These are phyloP conservation scores for Sarocladium kiliense DNA, from an alignment of 2,329 filamentous ascomycete genomes.

Conservation along the genomic window DNA sequence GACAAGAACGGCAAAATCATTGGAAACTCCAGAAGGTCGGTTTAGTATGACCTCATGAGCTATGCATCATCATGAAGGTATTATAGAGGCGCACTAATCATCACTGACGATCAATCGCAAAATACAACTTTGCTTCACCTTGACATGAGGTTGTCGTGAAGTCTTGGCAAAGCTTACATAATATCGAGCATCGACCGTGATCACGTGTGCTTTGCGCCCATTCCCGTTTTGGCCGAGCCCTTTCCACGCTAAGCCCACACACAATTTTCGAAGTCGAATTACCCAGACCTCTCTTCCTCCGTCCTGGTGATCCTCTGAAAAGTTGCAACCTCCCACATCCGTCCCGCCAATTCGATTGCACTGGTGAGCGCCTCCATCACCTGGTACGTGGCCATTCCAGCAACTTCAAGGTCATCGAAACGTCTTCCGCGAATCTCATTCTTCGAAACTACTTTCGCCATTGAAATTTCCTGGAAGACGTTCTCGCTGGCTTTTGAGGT, in stretches of 20 bases:
- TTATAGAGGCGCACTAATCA: no score
- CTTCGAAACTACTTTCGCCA: not conserved
- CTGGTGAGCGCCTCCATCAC: conserved; percentile 44
- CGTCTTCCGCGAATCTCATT: not conserved
- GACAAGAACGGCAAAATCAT: not conserved
- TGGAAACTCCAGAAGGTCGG: not conserved
- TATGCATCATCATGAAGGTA: no score
- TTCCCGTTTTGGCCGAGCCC: not conserved
- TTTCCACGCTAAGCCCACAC: conserved; percentile 25
- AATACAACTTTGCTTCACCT: no score
- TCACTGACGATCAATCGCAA: no score
- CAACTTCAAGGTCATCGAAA: not conserved
- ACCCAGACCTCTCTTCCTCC: conserved; percentile 17
- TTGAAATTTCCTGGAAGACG: not conserved
- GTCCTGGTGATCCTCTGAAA: conserved; percentile 18
- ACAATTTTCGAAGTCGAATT: conserved; percentile 27
- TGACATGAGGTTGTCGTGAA: not conserved
- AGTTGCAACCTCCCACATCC: conserved; percentile 29
- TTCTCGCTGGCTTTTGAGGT: not conserved
- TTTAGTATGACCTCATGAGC: not conserved
- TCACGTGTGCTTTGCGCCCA: not conserved
- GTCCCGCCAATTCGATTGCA: conserved; percentile 40
- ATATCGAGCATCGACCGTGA: not conserved
- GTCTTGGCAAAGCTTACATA: not conserved
- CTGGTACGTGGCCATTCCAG: conserved; percentile 7